phyloP scores from a whole-genome alignment of 2,329 filamentous ascomycete genomes.

The Fusarium sp. region DNA sequence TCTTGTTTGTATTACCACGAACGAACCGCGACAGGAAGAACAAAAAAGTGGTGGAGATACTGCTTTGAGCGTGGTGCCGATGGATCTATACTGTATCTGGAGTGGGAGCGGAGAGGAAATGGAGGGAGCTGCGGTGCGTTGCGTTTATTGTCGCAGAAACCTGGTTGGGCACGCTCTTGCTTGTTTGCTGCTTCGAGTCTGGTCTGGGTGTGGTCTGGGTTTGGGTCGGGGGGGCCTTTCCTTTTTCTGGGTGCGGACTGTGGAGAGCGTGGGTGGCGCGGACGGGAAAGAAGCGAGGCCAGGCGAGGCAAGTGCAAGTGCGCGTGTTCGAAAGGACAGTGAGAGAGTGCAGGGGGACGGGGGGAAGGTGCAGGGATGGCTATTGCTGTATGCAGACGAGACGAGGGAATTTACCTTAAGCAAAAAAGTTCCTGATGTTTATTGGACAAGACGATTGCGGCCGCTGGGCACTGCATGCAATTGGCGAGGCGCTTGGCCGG shows the following conservation, averaged over 20 bases:
- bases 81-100: constrained; percentile 76
- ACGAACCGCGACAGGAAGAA: constrained; percentile 52
- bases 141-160: constrained; percentile 66
- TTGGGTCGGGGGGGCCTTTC: constrained; percentile 44
- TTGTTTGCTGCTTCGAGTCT: constrained; percentile 56
- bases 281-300: constrained; percentile 59
- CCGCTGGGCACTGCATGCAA: constrained; percentile 46
- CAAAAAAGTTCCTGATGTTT: constrained; percentile 36
- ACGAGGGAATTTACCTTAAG: constrained; percentile 39
- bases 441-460: constrained; percentile 40
- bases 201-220: constrained; percentile 49
- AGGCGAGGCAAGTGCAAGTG: constrained; percentile 45
- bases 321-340: constrained; percentile 33
- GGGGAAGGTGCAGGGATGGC: constrained; percentile 11
- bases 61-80: constrained; percentile 75
- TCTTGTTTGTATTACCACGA: constrained; percentile 56
- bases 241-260: constrained; percentile 47
- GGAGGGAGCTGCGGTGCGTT: constrained; percentile 61
- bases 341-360: constrained; percentile 33
- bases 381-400: constrained; percentile 32
- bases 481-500: constrained; percentile 50
- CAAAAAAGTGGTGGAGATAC: constrained; percentile 72
- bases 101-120: constrained; percentile 61
- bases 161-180: constrained; percentile 62
- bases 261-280: constrained; percentile 48